Evolutionary conservation across 257 asterid species (phyloP).

Genomic region (Buddleja alternifolia): DNA sequence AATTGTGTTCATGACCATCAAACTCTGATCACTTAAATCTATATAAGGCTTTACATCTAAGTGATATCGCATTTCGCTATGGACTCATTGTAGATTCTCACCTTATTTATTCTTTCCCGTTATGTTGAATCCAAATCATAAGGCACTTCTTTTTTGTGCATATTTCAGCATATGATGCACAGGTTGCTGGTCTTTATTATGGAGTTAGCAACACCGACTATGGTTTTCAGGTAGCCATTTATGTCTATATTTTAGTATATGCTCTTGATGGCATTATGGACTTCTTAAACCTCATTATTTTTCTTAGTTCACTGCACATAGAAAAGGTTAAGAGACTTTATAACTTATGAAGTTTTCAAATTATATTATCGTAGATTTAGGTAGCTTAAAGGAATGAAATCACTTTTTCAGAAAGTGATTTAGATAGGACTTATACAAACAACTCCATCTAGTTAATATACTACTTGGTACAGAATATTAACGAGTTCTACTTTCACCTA

Average conservation of each 20-base stretch:
- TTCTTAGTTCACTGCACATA: neutral
- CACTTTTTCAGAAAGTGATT: neutral
- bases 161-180: conserved; percentile 90
- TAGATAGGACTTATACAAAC: neutral
- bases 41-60: conserved; percentile 4
- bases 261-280: conserved; percentile 14
- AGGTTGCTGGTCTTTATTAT: conserved; percentile 96
- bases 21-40: conserved; percentile 2
- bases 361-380: neutral
- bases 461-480: neutral
- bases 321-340: neutral
- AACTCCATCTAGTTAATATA: conserved; percentile 6
- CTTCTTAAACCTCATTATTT: conserved; percentile 1
- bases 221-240: conserved; percentile 81
- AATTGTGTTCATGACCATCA: conserved; percentile 4
- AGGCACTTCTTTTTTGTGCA: conserved; percentile 25
- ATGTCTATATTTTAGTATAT: conserved; percentile 25
- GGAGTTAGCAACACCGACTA: conserved; percentile 56
- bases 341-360: neutral
- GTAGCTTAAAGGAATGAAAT: neutral
- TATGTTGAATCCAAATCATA: conserved; percentile 6
- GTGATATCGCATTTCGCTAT: conserved; percentile 7
- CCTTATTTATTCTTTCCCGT: conserved; percentile 19
- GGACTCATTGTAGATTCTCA: conserved; percentile 24
- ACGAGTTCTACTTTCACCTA: neutral